Conservation (phyloP, 345 rosid genomes). For the Brassica incana region DNA sequence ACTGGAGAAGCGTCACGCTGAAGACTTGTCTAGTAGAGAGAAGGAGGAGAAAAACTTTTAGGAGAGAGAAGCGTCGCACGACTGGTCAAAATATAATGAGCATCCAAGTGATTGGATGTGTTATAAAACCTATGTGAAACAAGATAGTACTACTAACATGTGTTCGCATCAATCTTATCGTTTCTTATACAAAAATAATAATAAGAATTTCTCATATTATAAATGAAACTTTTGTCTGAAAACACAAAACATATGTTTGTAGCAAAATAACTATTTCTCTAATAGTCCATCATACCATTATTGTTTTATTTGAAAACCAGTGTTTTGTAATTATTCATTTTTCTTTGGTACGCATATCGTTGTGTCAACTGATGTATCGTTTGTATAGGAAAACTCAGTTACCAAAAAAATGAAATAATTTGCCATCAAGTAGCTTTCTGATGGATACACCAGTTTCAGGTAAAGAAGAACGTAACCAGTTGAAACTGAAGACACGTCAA, state of each 20-base stretch:
- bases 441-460: constrained; percentile 28
- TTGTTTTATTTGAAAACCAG: constrained; percentile 26
- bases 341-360: background rate
- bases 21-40: too few species aligned
- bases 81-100: too few species aligned
- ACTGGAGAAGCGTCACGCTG: too few species aligned
- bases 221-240: background rate
- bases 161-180: too few species aligned
- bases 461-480: constrained; percentile 26
- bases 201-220: background rate
- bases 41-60: too few species aligned
- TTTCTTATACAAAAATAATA: too few species aligned
- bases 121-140: background rate
- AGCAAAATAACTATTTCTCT: background rate
- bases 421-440: constrained; percentile 13
- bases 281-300: constrained; percentile 11
- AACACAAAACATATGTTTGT: background rate
- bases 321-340: constrained; percentile 19
- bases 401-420: constrained; percentile 23
- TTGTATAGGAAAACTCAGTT: constrained; percentile 13
- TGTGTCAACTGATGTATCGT: constrained; percentile 32
- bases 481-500: too few species aligned
- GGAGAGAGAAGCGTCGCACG: too few species aligned
- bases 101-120: too few species aligned
- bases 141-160: too few species aligned